A percentile compares a stretch with the other conserved stretches of the same genome.
Evolutionary conservation across 164 flowering plant species (phyloP).

Genomic region (Akebia trifoliata): DNA sequence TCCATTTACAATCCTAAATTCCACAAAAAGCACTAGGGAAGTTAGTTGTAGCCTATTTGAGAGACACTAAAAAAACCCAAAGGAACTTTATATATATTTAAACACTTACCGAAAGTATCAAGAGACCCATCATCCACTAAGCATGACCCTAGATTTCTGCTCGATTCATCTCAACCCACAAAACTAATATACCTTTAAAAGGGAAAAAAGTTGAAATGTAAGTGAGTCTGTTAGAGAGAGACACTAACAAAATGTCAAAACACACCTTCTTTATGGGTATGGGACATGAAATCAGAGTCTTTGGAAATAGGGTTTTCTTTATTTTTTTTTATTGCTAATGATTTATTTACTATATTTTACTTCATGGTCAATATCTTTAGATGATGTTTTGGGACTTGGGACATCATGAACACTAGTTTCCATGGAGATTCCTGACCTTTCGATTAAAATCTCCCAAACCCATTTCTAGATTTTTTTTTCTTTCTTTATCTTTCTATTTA

Average conservation of each 20-base stretch:
- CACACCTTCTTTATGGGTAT: neutral
- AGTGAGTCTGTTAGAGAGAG: too few species aligned
- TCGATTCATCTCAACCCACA: neutral
- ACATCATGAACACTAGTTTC: slow-evolving; percentile 13
- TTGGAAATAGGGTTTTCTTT: slow-evolving; percentile 11
- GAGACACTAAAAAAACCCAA: too few species aligned
- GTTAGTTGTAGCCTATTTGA: too few species aligned
- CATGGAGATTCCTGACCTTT: slow-evolving; percentile 14
- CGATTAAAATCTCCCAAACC: slow-evolving; percentile 10
- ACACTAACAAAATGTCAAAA: too few species aligned
- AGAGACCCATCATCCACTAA: neutral
- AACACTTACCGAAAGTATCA: too few species aligned
- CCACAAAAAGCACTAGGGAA: too few species aligned
- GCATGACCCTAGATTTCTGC: slow-evolving; percentile 6
- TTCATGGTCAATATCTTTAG: slow-evolving; percentile 7
- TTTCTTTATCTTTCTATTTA: neutral
- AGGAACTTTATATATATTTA: too few species aligned
- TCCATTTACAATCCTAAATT: too few species aligned
- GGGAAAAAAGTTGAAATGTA: neutral
- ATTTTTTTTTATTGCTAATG: neutral
- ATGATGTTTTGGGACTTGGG: slow-evolving; percentile 20
- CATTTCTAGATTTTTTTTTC: neutral
- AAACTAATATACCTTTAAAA: neutral
- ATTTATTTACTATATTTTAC: neutral
- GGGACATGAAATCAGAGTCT: slow-evolving; percentile 5